phyloP scores from a whole-genome alignment of 2,329 filamentous ascomycete species.

The Apiospora malaysiana region DNA sequence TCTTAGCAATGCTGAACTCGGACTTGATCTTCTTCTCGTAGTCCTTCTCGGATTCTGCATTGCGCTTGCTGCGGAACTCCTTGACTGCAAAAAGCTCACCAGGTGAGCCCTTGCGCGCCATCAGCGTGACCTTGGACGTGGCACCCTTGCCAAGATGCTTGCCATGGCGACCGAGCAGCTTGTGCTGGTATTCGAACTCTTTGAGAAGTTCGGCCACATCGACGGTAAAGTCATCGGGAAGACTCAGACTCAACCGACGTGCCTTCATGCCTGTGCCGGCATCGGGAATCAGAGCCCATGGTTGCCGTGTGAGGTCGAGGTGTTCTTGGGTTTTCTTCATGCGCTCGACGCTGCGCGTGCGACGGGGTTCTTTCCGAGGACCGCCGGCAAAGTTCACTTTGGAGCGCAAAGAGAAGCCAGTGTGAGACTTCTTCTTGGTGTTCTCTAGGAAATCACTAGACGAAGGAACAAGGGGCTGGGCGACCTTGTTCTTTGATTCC shows the following conservation, averaged over 20 bases:
- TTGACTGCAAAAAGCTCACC: conserved; percentile 82
- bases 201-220: conserved; percentile 71
- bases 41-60: conserved; percentile 68
- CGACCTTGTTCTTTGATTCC: conserved; percentile 35
- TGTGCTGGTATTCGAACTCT: conserved; percentile 74
- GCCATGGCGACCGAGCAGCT: conserved; percentile 73
- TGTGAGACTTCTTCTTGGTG: conserved; percentile 58
- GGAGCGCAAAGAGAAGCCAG: conserved; percentile 55
- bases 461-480: conserved; percentile 42
- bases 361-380: conserved; percentile 34
- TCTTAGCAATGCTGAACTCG: conserved; percentile 87
- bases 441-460: conserved; percentile 51
- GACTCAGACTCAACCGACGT: conserved; percentile 74
- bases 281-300: conserved; percentile 68
- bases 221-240: conserved; percentile 77
- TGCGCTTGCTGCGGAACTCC: conserved; percentile 77
- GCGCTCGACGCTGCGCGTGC: conserved; percentile 39
- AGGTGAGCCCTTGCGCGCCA: conserved; percentile 71
- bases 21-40: conserved; percentile 92
- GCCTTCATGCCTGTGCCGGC: conserved; percentile 79
- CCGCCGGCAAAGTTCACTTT: conserved; percentile 51
- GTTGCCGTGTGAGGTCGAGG: conserved; percentile 48
- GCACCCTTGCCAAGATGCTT: conserved; percentile 83
- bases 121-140: conserved; percentile 81
- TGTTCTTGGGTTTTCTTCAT: conserved; percentile 32